A percentile compares a stretch with the other conserved stretches of the same genome.
phyloP scores from a whole-genome alignment of 2,329 filamentous ascomycete genomes.

The Tothia fuscella region DNA sequence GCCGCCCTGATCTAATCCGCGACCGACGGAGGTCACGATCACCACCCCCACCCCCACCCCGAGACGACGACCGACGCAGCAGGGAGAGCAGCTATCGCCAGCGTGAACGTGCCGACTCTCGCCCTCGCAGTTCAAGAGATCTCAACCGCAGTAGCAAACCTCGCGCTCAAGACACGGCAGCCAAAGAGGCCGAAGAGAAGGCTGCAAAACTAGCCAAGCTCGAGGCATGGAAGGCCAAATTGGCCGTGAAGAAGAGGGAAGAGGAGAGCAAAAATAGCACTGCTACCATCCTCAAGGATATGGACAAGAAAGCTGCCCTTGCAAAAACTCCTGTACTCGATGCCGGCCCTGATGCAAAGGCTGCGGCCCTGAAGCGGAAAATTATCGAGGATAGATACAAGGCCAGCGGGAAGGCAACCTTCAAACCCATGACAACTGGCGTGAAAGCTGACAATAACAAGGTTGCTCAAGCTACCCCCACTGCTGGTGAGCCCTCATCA shows the following conservation, averaged over 20 bases:
- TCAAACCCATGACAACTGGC: no score
- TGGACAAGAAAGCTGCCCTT: background rate
- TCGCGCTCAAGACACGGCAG: constrained; percentile 25
- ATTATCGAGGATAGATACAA: no score
- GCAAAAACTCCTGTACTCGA: background rate
- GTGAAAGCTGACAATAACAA: no score
- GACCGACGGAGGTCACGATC: background rate
- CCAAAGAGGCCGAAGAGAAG: constrained; percentile 51
- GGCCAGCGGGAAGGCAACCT: no score
- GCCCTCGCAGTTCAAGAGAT: background rate
- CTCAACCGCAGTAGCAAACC: background rate
- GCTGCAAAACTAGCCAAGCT: constrained; percentile 70
- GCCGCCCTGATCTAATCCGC: constrained; percentile 40
- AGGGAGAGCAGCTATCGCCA: constrained; percentile 3
- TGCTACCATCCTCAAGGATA: background rate
- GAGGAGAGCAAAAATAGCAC: constrained; percentile 45
- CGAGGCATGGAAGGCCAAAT: constrained; percentile 87
- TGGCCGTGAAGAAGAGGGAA: constrained; percentile 62
- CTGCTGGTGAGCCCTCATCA: constrained; percentile 1
- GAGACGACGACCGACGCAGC: background rate
- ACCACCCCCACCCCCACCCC: no score
- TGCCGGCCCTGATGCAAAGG: no score
- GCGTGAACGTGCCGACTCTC: background rate
- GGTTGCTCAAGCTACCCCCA: constrained; percentile 30
- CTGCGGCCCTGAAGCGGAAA: no score